A percentile compares a stretch with the other conserved stretches of the same genome.
Conservation (phyloP, 805 yeast genomes). For the Kazachstania taianensis region DNA sequence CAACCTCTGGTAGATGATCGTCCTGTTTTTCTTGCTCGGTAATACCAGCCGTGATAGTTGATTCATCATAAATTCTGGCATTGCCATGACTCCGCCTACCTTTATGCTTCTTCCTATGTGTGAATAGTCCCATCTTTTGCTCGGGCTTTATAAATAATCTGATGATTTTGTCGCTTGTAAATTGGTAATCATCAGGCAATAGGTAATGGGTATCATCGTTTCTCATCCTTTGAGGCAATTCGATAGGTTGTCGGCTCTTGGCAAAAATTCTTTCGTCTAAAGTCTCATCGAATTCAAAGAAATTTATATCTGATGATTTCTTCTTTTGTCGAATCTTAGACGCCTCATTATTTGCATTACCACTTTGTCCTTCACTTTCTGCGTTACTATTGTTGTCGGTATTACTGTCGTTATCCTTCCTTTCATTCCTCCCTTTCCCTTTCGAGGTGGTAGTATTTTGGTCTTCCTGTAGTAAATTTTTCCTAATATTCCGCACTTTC, state of each 20-base stretch:
- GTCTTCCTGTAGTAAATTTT: constrained; percentile 11
- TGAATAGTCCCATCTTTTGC: constrained; percentile 32
- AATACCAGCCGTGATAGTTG: not conserved
- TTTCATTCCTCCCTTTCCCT: constrained; percentile 2
- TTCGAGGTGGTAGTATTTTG: not conserved
- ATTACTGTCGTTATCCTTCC: constrained; percentile 1
- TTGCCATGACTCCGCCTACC: not conserved
- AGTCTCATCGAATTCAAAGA: constrained; percentile 30
- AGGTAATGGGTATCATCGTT: constrained; percentile 36
- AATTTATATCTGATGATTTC: constrained; percentile 35
- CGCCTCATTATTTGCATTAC: constrained; percentile 1
- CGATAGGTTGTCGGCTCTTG: constrained; percentile 27
- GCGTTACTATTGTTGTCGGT: constrained; percentile 7
- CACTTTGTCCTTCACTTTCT: not conserved
- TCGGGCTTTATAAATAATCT: constrained; percentile 61
- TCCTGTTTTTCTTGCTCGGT: too few relatives aligned
- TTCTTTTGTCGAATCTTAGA: constrained; percentile 25
- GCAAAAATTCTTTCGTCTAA: constrained; percentile 35
- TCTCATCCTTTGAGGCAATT: constrained; percentile 35
- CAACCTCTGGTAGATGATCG: constrained; percentile 27
- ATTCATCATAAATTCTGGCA: not conserved
- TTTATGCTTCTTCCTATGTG: constrained; percentile 10
- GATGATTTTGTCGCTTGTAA: constrained; percentile 58
- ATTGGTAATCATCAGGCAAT: constrained; percentile 66
- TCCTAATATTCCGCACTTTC: constrained; percentile 61